These are phyloP conservation scores for Vigna unguiculata DNA, from an alignment of 306 rosid species.

Conservation along the genomic window DNA sequence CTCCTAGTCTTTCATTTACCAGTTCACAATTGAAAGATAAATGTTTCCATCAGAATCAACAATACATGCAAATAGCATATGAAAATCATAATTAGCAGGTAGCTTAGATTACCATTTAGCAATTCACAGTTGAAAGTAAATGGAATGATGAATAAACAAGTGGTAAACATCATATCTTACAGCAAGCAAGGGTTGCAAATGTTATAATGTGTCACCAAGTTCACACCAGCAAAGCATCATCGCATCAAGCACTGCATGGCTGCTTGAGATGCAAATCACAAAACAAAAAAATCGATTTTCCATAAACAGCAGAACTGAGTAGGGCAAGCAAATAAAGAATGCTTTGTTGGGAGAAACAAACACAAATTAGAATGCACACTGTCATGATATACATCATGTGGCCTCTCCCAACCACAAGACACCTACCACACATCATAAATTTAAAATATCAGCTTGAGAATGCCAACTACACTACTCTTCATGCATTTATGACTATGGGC, in stretches of 20 bases:
- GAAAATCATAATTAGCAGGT: not conserved
- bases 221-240: slow-evolving; percentile 3
- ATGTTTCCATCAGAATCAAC: slow-evolving; percentile 31
- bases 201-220: not conserved
- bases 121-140: not conserved
- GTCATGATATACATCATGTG: slow-evolving; percentile 24
- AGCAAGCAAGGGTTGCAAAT: not conserved
- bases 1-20: not conserved
- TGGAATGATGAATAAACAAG: not conserved
- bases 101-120: not conserved
- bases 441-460: slow-evolving; percentile 19
- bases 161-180: not conserved
- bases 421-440: slow-evolving; percentile 9
- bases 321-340: slow-evolving; percentile 26
- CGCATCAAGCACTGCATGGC: not conserved
- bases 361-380: slow-evolving; percentile 22
- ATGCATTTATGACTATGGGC: slow-evolving; percentile 1
- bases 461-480: slow-evolving; percentile 1
- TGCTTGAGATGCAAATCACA: slow-evolving; percentile 4
- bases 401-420: not conserved
- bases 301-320: slow-evolving; percentile 4
- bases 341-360: slow-evolving; percentile 1
- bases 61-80: slow-evolving; percentile 29
- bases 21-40: not conserved
- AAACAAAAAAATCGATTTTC: slow-evolving; percentile 9